Evolutionary conservation across 2,329 filamentous ascomycete species (phyloP), one percentile per base, ranked within the genome.

Genomic region (Onygena corvina): DNA sequence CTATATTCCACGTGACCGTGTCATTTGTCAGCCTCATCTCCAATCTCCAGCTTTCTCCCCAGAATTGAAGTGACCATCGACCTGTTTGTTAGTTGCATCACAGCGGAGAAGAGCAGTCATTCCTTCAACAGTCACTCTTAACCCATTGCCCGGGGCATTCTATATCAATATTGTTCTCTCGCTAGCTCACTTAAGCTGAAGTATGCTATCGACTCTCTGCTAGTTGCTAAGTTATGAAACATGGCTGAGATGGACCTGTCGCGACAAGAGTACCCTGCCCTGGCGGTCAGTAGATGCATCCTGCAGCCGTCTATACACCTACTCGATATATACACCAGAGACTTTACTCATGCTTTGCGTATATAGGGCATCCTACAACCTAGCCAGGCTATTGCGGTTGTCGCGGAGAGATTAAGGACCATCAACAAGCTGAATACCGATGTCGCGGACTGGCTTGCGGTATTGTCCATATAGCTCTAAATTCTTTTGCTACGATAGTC

Each of bases 361-460:
- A 23, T 29, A 33, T 49, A 96, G 90, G 81, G 83, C 58, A 78
- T 79, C 61, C 76, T 98, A 60, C 80, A 86, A 66, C 90, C 92
- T 21, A 71, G 71, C 58, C 86, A 92, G 71, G 89, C 92, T 52
- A 85, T 88, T 33, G 76, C 79, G 49, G 77, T 87, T 52, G 77
- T 96, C 60, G 84, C 83, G 67, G 89, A 95, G 59, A 86, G 92
- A 61, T 79, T 96, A 59, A 85, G 84, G 67, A 79, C 87, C 67
- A 90, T 96, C 64, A 79, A 77, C 60, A 87, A 83, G 66, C 72
- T 94, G 70, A 95, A 98, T 68, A 70, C 74, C 58, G 87, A 95
- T 64, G 86, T 98, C 61, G 90, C 90, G 66, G 90, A 96, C 70
- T 98, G 90, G 87, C 77, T 98, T 54, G 84, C 90, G 82, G 89